Evolutionary conservation across 345 rosid species (phyloP), one percentile per base, ranked within the genome.

Genomic region (Syzygium aqueum): DNA sequence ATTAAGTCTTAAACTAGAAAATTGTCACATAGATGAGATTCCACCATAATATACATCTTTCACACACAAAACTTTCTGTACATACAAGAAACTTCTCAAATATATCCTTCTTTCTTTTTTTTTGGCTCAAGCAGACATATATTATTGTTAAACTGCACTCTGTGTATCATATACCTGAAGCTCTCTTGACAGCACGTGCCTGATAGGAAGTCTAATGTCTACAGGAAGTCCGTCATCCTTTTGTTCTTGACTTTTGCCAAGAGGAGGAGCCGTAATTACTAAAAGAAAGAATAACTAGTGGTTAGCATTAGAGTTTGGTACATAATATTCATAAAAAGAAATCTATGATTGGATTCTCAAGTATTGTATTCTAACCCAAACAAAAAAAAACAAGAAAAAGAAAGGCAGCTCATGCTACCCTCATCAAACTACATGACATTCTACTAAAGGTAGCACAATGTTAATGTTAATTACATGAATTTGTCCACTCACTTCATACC

Each of bases 171-270:
- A 86, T 92, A 96, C 99, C 98, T 96, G 98, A 90, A 97, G 96
- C 91, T 97, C 99, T 92, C 93, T 95, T 57, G 98, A 95, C 54
- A 97, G 82, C 84, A 97, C 94, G 91, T 97, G 99, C 91, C 91
- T 96, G 87, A 95, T 97, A 33, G 99, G 99, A 91, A 96, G 92
- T 90, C 94, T 96, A 89, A 96, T 87, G 90, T 96, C 98, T 87
- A 95, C 93, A 16, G 95, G 96, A 89, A 92, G 95, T 22, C 43
- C 77, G 78, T 93, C 96, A 54, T 94, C 97, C 80, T 95, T 95
- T 86, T 87, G 96, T 87, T 95, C 94, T 59, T 89, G 78, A 84
- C 84, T 89, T 91, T 90, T 95, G 86, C 88, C 92, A 91, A 89
- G 91, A 73, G 96, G 85, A 86, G 98, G 97, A 90, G 96, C 94